Conservation (phyloP, 495 filamentous ascomycete species). For the Penicillium riverlandense region DNA sequence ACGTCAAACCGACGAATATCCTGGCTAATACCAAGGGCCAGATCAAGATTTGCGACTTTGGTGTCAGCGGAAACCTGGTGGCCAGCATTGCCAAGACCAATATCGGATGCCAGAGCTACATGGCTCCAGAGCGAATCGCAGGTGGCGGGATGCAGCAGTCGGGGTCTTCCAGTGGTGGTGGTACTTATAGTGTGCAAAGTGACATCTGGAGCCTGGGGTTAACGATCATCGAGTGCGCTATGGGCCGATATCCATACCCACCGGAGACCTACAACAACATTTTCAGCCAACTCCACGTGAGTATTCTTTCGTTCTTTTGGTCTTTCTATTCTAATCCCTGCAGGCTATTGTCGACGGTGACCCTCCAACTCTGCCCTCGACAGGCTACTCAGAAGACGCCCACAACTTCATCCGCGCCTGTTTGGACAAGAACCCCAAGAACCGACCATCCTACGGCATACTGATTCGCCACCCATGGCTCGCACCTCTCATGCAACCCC, state of each 20-base stretch:
- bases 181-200: conserved; percentile 95
- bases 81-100: conserved; percentile 98
- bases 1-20: conserved; percentile 98
- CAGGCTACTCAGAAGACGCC: conserved; percentile 71
- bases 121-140: conserved; percentile 94
- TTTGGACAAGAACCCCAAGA: conserved; percentile 84
- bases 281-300: conserved; percentile 93
- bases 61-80: conserved; percentile 92
- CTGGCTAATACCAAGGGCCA: conserved; percentile 84
- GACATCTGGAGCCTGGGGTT: conserved; percentile 97
- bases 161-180: conserved; percentile 58
- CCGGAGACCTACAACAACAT: conserved; percentile 98
- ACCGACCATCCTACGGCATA: conserved; percentile 84
- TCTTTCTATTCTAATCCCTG: conserved; percentile 4
- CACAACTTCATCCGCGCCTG: conserved; percentile 84
- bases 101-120: conserved; percentile 98
- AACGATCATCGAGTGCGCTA: conserved; percentile 92
- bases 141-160: conserved; percentile 75
- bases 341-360: conserved; percentile 97
- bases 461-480: conserved; percentile 88
- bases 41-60: conserved; percentile 98
- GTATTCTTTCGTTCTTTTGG: conserved; percentile 29
- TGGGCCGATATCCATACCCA: conserved; percentile 94
- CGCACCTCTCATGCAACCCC: conserved; percentile 69
- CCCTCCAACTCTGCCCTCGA: conserved; percentile 72